phyloP scores from a whole-genome alignment of 2,329 filamentous ascomycete species.

The Malbranchea cinnamomea region DNA sequence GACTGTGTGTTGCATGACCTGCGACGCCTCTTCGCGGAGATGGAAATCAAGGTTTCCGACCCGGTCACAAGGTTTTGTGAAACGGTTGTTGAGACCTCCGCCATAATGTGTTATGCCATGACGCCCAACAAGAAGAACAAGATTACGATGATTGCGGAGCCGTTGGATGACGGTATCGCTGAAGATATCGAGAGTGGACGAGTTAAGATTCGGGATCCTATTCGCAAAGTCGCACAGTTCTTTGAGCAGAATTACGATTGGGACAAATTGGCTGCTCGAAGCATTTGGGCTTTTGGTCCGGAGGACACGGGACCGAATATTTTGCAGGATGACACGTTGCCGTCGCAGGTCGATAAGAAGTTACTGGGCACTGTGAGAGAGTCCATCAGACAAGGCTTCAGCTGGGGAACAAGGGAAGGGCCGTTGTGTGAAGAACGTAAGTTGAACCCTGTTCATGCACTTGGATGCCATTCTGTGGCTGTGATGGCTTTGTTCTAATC shows the following conservation, averaged over 20 bases:
- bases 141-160: slow-evolving; percentile 95
- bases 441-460: slow-evolving; percentile 23
- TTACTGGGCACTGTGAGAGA: slow-evolving; percentile 75
- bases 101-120: slow-evolving; percentile 93
- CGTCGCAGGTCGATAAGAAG: slow-evolving; percentile 89
- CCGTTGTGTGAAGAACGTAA: slow-evolving; percentile 93
- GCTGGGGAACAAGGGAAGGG: slow-evolving; percentile 89
- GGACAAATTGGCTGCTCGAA: slow-evolving; percentile 84
- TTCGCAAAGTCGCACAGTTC: slow-evolving; percentile 86
- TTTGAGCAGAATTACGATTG: slow-evolving; percentile 96
- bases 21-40: slow-evolving; percentile 84
- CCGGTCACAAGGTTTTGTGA: slow-evolving; percentile 96
- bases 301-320: slow-evolving; percentile 93
- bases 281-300: slow-evolving; percentile 97
- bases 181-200: slow-evolving; percentile 84
- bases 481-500: slow-evolving; percentile 8
- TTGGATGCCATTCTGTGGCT: slow-evolving; percentile 6
- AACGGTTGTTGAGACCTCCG: slow-evolving; percentile 91
- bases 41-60: slow-evolving; percentile 98
- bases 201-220: slow-evolving; percentile 84
- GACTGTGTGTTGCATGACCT: slow-evolving; percentile 95
- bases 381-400: slow-evolving; percentile 88
- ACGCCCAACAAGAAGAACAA: slow-evolving; percentile 99
- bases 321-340: slow-evolving; percentile 88
- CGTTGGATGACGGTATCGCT: slow-evolving; percentile 84